Conservation (phyloP, 2,329 filamentous ascomycete genomes). For the Colletotrichum scovillei region DNA sequence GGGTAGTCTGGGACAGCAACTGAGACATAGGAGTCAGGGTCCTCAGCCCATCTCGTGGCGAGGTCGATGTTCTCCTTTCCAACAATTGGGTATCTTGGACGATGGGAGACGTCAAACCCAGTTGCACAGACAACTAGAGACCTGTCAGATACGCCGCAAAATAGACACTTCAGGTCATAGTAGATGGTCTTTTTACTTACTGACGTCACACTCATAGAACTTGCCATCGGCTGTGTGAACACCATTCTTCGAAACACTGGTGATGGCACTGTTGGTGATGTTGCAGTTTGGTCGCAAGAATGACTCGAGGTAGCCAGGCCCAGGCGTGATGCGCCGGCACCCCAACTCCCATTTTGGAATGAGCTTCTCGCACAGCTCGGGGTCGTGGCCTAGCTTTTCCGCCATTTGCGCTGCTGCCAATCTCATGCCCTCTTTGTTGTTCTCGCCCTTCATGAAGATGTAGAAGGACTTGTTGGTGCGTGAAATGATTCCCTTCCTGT, state of each 20-base stretch:
- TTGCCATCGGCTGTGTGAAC: conserved; percentile 33
- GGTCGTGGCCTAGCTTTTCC: conserved; percentile 45
- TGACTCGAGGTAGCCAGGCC: conserved; percentile 38
- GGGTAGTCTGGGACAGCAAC: conserved; percentile 44
- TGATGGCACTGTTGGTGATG: conserved; percentile 37
- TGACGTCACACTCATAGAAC: conserved; percentile 35
- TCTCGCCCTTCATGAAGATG: conserved; percentile 43
- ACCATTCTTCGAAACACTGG: conserved; percentile 23
- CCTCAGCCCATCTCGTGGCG: neutral
- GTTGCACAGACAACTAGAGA: neutral
- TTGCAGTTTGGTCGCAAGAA: conserved; percentile 35
- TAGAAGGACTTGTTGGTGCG: conserved; percentile 50
- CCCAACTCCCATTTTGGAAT: conserved; percentile 36
- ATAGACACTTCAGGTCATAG: neutral
- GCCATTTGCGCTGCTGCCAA: conserved; percentile 55
- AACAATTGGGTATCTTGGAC: neutral
- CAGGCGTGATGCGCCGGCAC: conserved; percentile 38
- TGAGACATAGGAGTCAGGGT: conserved; percentile 12
- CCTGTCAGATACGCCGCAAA: neutral
- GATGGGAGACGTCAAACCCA: neutral
- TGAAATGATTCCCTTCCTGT: conserved; percentile 51
- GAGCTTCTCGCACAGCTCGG: neutral
- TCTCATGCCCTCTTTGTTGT: conserved; percentile 53
- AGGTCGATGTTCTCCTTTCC: neutral
- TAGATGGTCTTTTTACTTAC: conserved; percentile 10